Conservation (phyloP, 257 asterid genomes). For the Lantana camara region DNA sequence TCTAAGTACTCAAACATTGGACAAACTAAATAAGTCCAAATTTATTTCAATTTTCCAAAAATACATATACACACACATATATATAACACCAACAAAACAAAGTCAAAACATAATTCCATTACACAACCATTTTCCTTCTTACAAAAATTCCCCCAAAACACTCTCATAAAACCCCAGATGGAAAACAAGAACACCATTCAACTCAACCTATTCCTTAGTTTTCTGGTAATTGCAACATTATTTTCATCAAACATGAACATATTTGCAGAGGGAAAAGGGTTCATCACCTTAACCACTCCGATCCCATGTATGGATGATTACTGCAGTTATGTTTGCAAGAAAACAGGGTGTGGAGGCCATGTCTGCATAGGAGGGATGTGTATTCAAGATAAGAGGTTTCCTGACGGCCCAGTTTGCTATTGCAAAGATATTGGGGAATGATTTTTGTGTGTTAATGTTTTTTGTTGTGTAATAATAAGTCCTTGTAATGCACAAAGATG, state of each 20-base stretch:
- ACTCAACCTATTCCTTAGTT: neutral
- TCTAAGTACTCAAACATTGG: no score
- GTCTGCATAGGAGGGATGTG: constrained; percentile 12
- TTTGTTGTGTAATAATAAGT: neutral
- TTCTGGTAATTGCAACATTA: constrained; percentile 21
- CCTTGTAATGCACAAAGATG: neutral
- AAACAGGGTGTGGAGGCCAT: neutral
- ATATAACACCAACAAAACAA: no score
- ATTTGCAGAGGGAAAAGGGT: constrained; percentile 7
- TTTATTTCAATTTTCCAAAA: no score
- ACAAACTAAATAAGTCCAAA: no score
- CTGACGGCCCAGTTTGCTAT: neutral
- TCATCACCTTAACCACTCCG: neutral
- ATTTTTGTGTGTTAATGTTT: neutral
- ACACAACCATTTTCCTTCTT: neutral
- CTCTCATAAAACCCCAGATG: neutral
- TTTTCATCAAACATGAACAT: neutral
- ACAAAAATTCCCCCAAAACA: neutral
- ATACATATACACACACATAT: no score
- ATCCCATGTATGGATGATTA: constrained; percentile 13
- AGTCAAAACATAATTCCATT: neutral
- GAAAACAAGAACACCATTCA: constrained; percentile 4
- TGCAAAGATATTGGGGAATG: constrained; percentile 6
- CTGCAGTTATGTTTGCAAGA: constrained; percentile 15
- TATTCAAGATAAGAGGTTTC: neutral